Conservation (phyloP, 495 filamentous ascomycete genomes). For the Penicillium malachiteum region DNA sequence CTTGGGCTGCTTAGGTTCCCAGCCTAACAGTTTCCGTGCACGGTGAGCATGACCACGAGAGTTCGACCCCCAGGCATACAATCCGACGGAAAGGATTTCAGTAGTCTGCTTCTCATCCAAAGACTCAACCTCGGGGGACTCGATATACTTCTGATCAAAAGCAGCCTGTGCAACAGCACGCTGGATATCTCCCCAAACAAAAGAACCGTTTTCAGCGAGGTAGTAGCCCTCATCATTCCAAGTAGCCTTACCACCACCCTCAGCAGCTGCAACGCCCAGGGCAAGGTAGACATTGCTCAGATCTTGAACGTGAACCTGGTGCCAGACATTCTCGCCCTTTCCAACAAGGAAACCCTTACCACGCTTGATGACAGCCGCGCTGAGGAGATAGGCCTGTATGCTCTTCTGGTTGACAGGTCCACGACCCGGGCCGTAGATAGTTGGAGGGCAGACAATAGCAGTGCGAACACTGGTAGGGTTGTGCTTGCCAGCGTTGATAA, state of each 20-base stretch:
- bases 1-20: slow-evolving; percentile 55
- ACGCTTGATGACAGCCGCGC: slow-evolving; percentile 54
- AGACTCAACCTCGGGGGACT: slow-evolving; percentile 50
- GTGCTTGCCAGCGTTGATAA: slow-evolving; percentile 43
- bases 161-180: slow-evolving; percentile 59
- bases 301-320: slow-evolving; percentile 72
- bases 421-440: slow-evolving; percentile 74
- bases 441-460: slow-evolving; percentile 74
- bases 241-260: slow-evolving; percentile 59
- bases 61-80: slow-evolving; percentile 61
- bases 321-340: slow-evolving; percentile 67
- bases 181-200: slow-evolving; percentile 69
- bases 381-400: slow-evolving; percentile 61
- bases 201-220: slow-evolving; percentile 67
- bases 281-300: slow-evolving; percentile 62
- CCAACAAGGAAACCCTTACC: slow-evolving; percentile 64
- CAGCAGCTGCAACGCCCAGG: slow-evolving; percentile 64
- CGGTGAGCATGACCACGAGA: slow-evolving; percentile 59
- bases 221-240: slow-evolving; percentile 78
- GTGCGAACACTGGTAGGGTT: slow-evolving; percentile 55
- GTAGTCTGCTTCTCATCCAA: slow-evolving; percentile 33
- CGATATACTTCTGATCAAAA: slow-evolving; percentile 61
- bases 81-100: slow-evolving; percentile 29
- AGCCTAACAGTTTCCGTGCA: slow-evolving; percentile 64
- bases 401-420: slow-evolving; percentile 68